Conservation (phyloP, 257 asterid genomes). For the Jacaranda mimosifolia region DNA sequence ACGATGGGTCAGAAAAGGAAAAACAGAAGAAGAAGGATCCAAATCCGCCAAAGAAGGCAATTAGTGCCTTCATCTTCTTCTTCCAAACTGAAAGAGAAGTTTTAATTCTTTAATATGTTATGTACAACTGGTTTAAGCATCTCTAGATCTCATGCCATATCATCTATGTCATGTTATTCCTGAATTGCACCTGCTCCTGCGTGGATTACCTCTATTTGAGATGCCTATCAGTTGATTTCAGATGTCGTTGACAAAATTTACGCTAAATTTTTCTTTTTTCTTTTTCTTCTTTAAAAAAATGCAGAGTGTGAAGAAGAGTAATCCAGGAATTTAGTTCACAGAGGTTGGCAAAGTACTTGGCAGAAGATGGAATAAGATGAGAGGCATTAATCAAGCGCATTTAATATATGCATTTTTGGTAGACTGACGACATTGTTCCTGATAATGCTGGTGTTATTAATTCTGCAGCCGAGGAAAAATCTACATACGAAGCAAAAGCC, state of each 20-base stretch:
- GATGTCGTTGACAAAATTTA: neutral
- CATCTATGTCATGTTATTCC: neutral
- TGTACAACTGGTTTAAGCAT: conserved; percentile 1
- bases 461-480: conserved; percentile 80
- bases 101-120: conserved; percentile 16
- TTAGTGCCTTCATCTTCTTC: conserved; percentile 88
- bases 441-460: conserved; percentile 13
- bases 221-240: neutral
- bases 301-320: conserved; percentile 78
- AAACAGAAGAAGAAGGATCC: conserved; percentile 95
- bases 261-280: neutral
- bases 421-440: neutral
- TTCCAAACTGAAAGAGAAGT: conserved; percentile 91
- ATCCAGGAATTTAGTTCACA: conserved; percentile 77
- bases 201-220: neutral
- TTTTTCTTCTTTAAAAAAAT: neutral
- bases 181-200: neutral
- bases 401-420: neutral
- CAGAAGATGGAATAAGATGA: conserved; percentile 85
- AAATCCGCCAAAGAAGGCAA: conserved; percentile 89
- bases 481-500: conserved; percentile 83
- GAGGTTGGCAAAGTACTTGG: conserved; percentile 83
- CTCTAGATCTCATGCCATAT: neutral
- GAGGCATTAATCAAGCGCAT: conserved; percentile 50
- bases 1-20: conserved; percentile 69